Base-by-base conservation (phyloP, 495 filamentous ascomycete genomes). In the Aspergillus ellipticus region DNA sequence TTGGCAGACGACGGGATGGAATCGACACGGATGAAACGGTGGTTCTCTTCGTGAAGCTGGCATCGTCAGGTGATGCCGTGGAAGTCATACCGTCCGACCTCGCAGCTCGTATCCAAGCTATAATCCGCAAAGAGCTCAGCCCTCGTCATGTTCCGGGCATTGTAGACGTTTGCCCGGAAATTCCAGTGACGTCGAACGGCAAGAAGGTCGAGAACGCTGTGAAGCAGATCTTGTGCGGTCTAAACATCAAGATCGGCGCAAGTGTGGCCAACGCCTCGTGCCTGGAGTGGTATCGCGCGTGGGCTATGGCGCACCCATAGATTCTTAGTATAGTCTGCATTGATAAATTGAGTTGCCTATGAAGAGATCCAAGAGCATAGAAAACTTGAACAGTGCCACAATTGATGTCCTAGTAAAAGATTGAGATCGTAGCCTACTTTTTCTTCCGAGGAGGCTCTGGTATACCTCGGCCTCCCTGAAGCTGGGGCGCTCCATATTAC, bases 131-230 rank as follows among this genome's bases (percentile, higher is more conserved):
- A 56, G 89, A 92, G 66, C 73, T 97, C 56, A 93, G 88, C 60
- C 85, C 89, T 16, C 82, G 92, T 46, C 92, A 97, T 75, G 89
- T 96, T 7, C 92, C 92, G 5, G 85, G 82, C 0, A 72, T 92
- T n/a, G 77, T 96, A 42, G 89, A 90, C 56, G 83, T 85, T 64
- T 89, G 85, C 50, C 81, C 79, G 0, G 90, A 93, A 46, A 90
- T 97, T 45, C 92, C 92, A 1, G 85, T 90, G 61, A 97, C 92
- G 26, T 85, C 83, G 0, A 96, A 96, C 64, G 92, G 92, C 41
- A 96, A 96, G 76, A 96, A 96, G 75, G 89, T 96, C 37, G 92
- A 96, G 66, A 89, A 92, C 31, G 88, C 90, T 2, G 91, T 96
- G 22, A 96, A 96, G 74, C 90, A 95, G 75, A 96, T 96, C 39